Evolutionary conservation across 1,139 yeast genomes (phyloP).

Genomic region (Hyphopichia buzzinii): DNA sequence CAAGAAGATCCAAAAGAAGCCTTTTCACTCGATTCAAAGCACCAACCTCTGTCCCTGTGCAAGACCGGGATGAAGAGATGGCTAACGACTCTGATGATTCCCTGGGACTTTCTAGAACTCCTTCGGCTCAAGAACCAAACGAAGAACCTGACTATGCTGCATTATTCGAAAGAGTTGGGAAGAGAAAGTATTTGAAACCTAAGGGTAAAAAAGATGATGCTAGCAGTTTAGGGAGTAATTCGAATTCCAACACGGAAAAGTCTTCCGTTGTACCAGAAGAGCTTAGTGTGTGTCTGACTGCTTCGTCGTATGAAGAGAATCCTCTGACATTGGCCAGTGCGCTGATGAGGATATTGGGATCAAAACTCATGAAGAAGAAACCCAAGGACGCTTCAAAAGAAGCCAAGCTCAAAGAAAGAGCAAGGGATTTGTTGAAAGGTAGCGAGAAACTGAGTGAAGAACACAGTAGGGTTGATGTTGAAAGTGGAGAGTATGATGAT

Average conservation of each 20-base stretch:
- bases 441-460: too few species aligned
- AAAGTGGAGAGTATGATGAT: too few species aligned
- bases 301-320: slow-evolving; percentile 19
- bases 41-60: slow-evolving; percentile 14
- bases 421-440: too few species aligned
- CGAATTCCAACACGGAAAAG: slow-evolving; percentile 13
- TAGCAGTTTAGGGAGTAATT: slow-evolving; percentile 5
- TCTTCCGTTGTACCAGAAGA: slow-evolving; percentile 10
- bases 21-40: slow-evolving; percentile 43
- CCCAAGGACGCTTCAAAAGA: not conserved
- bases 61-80: not conserved
- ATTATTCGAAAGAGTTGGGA: slow-evolving; percentile 45
- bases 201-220: slow-evolving; percentile 14
- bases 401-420: not conserved
- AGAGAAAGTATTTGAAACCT: slow-evolving; percentile 32
- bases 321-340: slow-evolving; percentile 28
- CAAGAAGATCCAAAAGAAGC: slow-evolving; percentile 34
- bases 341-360: slow-evolving; percentile 40
- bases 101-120: slow-evolving; percentile 22
- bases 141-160: slow-evolving; percentile 46
- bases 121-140: slow-evolving; percentile 20
- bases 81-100: slow-evolving; percentile 13
- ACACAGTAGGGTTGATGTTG: too few species aligned
- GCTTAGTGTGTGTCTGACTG: not conserved
- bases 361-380: slow-evolving; percentile 31